Evolutionary conservation across 2,329 filamentous ascomycete species (phyloP).

Genomic region (Annulohypoxylon truncatum): DNA sequence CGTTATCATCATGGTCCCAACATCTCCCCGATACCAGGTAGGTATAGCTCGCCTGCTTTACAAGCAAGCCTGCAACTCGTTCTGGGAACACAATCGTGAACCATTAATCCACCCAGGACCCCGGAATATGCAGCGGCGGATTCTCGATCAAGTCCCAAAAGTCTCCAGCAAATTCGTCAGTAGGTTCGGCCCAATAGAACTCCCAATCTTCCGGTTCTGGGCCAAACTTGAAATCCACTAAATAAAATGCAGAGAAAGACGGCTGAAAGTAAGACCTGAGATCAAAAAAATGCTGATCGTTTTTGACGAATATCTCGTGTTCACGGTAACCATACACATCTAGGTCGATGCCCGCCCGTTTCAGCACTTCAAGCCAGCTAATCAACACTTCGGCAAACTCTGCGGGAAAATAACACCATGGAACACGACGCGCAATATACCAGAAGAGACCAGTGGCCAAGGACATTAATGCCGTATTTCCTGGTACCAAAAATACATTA

Average conservation of each 20-base stretch:
- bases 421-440: background rate
- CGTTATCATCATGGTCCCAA: background rate
- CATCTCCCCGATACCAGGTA: background rate
- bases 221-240: slow-evolving; percentile 30
- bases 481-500: too few relatives aligned
- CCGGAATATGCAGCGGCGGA: slow-evolving; percentile 29
- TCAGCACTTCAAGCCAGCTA: slow-evolving; percentile 18
- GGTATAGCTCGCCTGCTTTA: background rate
- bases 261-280: too few relatives aligned
- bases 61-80: background rate
- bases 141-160: slow-evolving; percentile 42
- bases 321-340: slow-evolving; percentile 19
- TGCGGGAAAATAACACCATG: background rate
- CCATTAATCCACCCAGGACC: slow-evolving; percentile 37
- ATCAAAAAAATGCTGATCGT: too few relatives aligned
- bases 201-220: slow-evolving; percentile 36
- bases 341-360: slow-evolving; percentile 16
- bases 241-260: too few relatives aligned
- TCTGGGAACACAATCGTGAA: background rate
- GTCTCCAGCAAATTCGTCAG: slow-evolving; percentile 34
- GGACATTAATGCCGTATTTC: background rate
- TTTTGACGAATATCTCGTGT: background rate
- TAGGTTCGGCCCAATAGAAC: slow-evolving; percentile 33
- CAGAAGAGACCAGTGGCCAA: too few relatives aligned
- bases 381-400: background rate